Evolutionary conservation across 768 basidiomycete species (phyloP).

Genomic region (Coprinopsis strossmayeri): DNA sequence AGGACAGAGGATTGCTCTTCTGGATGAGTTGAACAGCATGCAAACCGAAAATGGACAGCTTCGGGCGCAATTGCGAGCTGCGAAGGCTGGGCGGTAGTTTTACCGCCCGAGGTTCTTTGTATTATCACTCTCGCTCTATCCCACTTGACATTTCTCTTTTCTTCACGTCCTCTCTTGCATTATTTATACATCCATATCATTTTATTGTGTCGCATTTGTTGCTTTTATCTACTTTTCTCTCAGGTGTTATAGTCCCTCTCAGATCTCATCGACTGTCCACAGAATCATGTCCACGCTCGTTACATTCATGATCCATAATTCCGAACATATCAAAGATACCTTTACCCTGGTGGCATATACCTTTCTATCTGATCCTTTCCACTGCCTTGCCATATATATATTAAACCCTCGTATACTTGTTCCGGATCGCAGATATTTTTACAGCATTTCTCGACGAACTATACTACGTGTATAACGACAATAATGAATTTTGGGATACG

Average conservation of each 20-base stretch:
- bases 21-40: constrained; percentile 83
- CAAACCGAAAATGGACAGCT: constrained; percentile 73
- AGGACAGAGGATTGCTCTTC: constrained; percentile 71
- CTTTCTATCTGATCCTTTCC: background rate
- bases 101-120: background rate
- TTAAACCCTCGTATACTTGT: background rate
- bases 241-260: no score
- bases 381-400: no score
- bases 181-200: background rate
- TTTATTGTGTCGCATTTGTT: background rate
- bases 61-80: constrained; percentile 61
- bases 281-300: no score
- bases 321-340: no score
- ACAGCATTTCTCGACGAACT: background rate
- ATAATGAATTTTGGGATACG: no score
- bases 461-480: background rate
- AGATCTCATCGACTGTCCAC: no score
- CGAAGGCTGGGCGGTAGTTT: constrained; percentile 25
- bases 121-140: background rate
- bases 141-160: background rate
- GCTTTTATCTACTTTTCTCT: no score
- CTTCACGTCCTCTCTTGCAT: background rate
- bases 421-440: background rate
- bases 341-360: background rate
- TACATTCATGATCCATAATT: no score